These are phyloP conservation scores for Pontederia paniculata DNA, from an alignment of 176 grass and related monocot genomes.

Conservation along the genomic window DNA sequence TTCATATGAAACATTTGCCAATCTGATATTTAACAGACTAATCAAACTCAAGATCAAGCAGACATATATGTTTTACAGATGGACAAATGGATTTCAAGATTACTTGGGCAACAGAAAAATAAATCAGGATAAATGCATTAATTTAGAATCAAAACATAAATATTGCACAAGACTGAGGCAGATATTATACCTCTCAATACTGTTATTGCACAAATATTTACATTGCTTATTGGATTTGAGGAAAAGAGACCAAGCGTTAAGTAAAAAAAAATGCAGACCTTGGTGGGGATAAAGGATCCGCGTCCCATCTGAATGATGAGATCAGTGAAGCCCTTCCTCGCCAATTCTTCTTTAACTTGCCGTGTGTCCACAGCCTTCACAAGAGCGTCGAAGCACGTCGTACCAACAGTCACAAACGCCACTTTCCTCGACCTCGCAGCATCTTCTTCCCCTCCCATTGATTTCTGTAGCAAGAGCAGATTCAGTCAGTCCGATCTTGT, in stretches of 20 bases:
- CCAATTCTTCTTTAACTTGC: conserved; percentile 45
- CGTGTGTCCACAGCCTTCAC: conserved; percentile 45
- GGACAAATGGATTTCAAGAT: too few relatives aligned
- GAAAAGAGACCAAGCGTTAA: neutral
- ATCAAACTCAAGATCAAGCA: too few relatives aligned
- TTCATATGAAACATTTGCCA: too few relatives aligned
- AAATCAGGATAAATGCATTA: too few relatives aligned
- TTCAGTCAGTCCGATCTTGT: neutral
- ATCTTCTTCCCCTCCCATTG: conserved; percentile 3
- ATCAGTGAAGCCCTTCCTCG: conserved; percentile 42
- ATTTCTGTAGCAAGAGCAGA: neutral
- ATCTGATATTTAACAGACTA: too few relatives aligned
- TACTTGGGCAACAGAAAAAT: too few relatives aligned
- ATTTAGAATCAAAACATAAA: too few relatives aligned
- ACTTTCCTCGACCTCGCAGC: neutral
- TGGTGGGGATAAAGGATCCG: conserved; percentile 39
- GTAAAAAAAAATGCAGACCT: conserved; percentile 20
- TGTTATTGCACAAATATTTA: neutral
- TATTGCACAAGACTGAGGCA: too few relatives aligned
- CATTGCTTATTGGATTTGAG: neutral
- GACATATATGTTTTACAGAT: too few relatives aligned
- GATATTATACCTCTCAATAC: neutral
- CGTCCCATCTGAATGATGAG: conserved; percentile 61
- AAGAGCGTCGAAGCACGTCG: conserved; percentile 69
- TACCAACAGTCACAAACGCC: conserved; percentile 80